Conservation (phyloP, 148 eudicot species). For the Persicaria tinctoria region DNA sequence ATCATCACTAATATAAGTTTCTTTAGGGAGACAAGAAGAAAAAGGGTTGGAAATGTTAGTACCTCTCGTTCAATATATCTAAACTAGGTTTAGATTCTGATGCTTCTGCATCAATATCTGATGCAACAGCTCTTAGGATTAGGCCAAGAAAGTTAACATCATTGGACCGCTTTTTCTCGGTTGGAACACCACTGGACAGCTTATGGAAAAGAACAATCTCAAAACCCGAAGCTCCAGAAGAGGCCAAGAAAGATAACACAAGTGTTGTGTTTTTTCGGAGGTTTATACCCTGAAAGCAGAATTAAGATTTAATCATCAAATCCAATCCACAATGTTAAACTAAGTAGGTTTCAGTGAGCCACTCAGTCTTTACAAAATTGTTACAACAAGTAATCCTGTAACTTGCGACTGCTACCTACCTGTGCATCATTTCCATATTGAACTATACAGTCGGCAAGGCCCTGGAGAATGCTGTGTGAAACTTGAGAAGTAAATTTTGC, state of each 20-base stretch:
- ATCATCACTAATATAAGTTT: neutral
- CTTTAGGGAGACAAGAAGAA: neutral
- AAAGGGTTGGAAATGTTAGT: constrained; percentile 5
- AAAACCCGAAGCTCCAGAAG: constrained; percentile 61
- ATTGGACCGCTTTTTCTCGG: neutral
- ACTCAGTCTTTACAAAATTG: neutral
- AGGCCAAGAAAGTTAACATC: constrained; percentile 43
- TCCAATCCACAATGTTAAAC: neutral
- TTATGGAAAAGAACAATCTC: constrained; percentile 50
- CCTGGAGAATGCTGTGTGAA: constrained; percentile 42
- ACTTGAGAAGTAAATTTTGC: constrained; percentile 24
- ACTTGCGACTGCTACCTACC: constrained; percentile 27
- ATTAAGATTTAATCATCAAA: neutral
- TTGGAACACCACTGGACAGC: constrained; percentile 22
- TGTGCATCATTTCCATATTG: constrained; percentile 35
- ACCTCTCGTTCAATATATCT: constrained; percentile 62
- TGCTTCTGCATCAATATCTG: constrained; percentile 58
- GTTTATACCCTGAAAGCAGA: constrained; percentile 45
- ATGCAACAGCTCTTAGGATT: constrained; percentile 46
- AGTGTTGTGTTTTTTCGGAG: constrained; percentile 51
- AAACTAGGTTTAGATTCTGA: constrained; percentile 34
- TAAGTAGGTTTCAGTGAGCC: neutral
- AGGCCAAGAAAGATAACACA: constrained; percentile 64
- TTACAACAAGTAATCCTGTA: neutral
- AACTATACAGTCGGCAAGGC: constrained; percentile 61